A percentile compares a stretch with the other conserved stretches of the same genome.
Conservation (phyloP, 2,329 filamentous ascomycete species). For the Pseudocercospora crystallina region DNA sequence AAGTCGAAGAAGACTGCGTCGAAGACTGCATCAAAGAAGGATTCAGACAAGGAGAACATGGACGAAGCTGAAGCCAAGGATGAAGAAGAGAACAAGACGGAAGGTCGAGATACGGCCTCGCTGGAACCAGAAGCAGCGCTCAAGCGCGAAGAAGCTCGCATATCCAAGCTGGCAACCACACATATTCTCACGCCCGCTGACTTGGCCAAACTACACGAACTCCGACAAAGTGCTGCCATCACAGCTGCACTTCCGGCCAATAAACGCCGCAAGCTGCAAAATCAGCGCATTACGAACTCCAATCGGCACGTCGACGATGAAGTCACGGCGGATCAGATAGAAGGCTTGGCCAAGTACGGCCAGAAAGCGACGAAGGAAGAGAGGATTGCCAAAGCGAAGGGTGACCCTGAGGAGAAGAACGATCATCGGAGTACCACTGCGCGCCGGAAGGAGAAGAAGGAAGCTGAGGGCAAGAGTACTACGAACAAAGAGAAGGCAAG, state of each 20-base stretch:
- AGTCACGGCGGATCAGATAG: conserved; percentile 87
- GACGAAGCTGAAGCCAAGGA: conserved; percentile 8
- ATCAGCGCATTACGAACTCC: conserved; percentile 25
- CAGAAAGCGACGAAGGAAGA: conserved; percentile 89
- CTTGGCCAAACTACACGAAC: conserved; percentile 88
- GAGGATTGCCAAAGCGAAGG: conserved; percentile 76
- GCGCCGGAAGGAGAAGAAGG: conserved; percentile 82
- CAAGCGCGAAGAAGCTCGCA: conserved; percentile 34
- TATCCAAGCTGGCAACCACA: conserved; percentile 80
- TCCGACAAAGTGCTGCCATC: conserved; percentile 72
- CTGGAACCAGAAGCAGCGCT: conserved; percentile 31
- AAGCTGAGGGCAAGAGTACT: conserved; percentile 85
- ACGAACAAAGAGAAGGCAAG: conserved; percentile 96
- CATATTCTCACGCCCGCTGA: conserved; percentile 94
- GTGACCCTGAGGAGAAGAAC: conserved; percentile 68
- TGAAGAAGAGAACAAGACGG: conserved; percentile 22
- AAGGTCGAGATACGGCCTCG: conserved; percentile 34
- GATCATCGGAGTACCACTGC: conserved; percentile 86
- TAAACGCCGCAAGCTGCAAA: conserved; percentile 39
- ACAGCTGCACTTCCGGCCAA: conserved; percentile 58
- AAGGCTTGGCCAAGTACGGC: conserved; percentile 73
- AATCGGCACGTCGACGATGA: conserved; percentile 73
- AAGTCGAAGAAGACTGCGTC: conserved; percentile 44
- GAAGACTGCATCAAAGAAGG: conserved; percentile 38
- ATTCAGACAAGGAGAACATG: conserved; percentile 11